These are phyloP conservation scores for Bipolaris bicolor DNA, from an alignment of 2,329 filamentous ascomycete genomes.

Conservation along the genomic window DNA sequence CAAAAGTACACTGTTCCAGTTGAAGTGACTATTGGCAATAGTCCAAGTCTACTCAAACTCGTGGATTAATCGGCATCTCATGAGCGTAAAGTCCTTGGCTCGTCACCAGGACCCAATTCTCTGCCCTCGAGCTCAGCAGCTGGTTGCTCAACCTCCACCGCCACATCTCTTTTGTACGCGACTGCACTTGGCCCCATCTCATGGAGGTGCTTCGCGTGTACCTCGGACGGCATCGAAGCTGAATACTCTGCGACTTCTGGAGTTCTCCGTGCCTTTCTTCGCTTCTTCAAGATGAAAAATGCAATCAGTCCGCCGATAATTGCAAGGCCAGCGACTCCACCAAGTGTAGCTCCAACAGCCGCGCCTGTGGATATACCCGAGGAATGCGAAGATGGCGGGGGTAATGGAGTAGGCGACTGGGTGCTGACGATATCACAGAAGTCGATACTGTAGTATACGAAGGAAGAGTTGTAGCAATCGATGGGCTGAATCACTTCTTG, in stretches of 20 bases:
- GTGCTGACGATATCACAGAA: conserved; percentile 6
- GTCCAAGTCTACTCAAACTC: not conserved
- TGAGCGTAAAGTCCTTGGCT: not conserved
- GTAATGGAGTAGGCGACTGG: not conserved
- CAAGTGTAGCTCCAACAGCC: conserved; percentile 8
- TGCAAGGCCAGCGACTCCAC: conserved; percentile 2
- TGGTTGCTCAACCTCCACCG: conserved; percentile 11
- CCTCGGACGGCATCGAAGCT: not conserved
- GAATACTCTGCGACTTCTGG: not conserved
- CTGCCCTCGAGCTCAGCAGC: conserved; percentile 7
- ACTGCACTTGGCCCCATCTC: conserved; percentile 8
- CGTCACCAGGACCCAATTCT: not conserved
- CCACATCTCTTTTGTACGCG: conserved; percentile 5
- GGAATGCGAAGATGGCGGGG: not conserved
- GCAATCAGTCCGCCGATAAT: conserved; percentile 5
- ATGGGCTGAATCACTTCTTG: conserved; percentile 11
- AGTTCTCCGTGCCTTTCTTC: not conserved
- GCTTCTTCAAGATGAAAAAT: conserved; percentile 5
- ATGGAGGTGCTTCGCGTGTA: conserved; percentile 8
- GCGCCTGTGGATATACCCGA: conserved; percentile 8
- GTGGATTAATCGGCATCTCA: too few species aligned
- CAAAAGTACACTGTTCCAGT: not conserved
- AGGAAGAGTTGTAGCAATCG: conserved; percentile 14
- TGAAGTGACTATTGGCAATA: too few species aligned
- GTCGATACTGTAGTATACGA: conserved; percentile 14